Conservation (phyloP, 345 rosid genomes). For the Punica granatum region DNA sequence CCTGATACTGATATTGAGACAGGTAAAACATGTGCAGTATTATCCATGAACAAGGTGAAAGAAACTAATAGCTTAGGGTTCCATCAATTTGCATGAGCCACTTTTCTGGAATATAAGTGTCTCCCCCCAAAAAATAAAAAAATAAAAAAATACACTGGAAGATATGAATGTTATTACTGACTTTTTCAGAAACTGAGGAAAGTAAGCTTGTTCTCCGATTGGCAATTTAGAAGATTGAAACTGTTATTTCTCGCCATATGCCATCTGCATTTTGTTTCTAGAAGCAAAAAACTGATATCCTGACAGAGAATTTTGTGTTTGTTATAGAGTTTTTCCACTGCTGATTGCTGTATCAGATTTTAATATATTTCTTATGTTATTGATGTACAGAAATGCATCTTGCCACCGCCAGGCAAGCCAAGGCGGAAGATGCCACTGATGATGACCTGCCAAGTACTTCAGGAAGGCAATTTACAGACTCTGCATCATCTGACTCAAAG, state of each 20-base stretch:
- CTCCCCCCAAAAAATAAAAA: too few relatives aligned
- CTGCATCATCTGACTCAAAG: conserved; percentile 19
- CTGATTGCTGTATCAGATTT: background rate
- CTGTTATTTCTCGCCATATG: background rate
- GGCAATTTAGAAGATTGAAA: background rate
- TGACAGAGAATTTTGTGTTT: background rate
- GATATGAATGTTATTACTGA: background rate
- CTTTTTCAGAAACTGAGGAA: background rate
- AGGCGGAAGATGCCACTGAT: conserved; percentile 50
- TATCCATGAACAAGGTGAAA: background rate
- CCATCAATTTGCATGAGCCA: too few relatives aligned
- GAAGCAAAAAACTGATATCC: background rate
- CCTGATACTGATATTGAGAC: conserved; percentile 96
- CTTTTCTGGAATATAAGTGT: too few relatives aligned
- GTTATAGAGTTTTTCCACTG: background rate
- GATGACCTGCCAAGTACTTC: conserved; percentile 75
- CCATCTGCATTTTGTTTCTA: background rate
- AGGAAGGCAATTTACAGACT: conserved; percentile 64
- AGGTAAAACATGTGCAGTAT: conserved; percentile 35
- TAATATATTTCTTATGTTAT: conserved; percentile 11
- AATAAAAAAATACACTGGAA: background rate
- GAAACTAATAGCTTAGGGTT: background rate
- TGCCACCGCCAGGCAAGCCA: conserved; percentile 62
- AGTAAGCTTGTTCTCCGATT: background rate
- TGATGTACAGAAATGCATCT: conserved; percentile 62